phyloP scores from a whole-genome alignment of 139 green algal genomes.

The Zygnema circumcarinatum region DNA sequence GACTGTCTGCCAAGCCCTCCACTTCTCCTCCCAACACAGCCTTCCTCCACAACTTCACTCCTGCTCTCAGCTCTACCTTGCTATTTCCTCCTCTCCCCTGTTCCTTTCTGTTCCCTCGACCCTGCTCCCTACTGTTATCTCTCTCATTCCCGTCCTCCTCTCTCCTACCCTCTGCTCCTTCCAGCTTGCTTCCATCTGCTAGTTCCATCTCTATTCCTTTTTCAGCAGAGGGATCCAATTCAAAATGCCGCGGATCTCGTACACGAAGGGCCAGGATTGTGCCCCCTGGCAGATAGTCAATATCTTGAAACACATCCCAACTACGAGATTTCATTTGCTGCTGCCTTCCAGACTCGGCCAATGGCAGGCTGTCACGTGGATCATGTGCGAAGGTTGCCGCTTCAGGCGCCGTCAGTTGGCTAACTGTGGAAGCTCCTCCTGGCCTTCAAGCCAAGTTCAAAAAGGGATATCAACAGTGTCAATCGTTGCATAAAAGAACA shows the following conservation, averaged over 20 bases:
- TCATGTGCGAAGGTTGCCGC: too few species aligned
- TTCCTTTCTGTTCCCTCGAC: neutral
- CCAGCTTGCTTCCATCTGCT: neutral
- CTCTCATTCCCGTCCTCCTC: neutral
- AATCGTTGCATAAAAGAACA: neutral
- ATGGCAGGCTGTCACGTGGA: too few species aligned
- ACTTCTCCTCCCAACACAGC: neutral
- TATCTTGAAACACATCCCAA: neutral
- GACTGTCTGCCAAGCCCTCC: neutral
- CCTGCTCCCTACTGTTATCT: neutral
- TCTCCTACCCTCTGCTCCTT: neutral
- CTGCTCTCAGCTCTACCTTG: neutral
- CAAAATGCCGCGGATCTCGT: constrained; percentile 5
- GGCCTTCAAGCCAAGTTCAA: neutral
- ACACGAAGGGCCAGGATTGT: constrained; percentile 25
- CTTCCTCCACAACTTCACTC: constrained; percentile 2
- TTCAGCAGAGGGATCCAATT: neutral
- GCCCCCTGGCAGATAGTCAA: constrained; percentile 13
- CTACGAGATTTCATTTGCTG: neutral
- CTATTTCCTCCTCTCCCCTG: neutral
- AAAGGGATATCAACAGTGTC: neutral
- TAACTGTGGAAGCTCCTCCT: too few species aligned
- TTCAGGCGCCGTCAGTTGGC: too few species aligned
- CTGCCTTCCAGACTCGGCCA: too few species aligned
- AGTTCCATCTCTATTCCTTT: neutral